phyloP scores from a whole-genome alignment of 495 filamentous ascomycete genomes.

The Chaetomidium leptoderma region DNA sequence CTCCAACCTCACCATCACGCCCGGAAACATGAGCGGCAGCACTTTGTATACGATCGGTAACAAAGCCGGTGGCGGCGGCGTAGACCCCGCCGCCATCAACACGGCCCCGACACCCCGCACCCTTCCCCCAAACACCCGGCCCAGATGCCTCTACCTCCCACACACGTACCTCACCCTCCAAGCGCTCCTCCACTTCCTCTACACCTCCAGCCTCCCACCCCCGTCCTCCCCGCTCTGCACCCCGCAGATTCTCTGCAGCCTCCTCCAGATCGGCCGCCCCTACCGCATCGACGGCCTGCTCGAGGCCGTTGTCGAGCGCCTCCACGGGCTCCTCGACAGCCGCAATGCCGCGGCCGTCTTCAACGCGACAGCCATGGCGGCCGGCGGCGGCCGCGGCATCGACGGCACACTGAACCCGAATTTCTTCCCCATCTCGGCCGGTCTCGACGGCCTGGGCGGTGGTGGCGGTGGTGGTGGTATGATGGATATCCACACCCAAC shows the following conservation, averaged over 20 bases:
- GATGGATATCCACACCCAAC: no score
- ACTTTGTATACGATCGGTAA: constrained; percentile 49
- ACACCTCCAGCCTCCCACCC: constrained; percentile 80
- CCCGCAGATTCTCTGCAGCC: constrained; percentile 89
- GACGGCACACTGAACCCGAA: constrained; percentile 49
- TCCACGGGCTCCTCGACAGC: constrained; percentile 85
- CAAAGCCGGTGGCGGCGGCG: constrained; percentile 32
- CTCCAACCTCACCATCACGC: constrained; percentile 82
- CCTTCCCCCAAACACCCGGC: constrained; percentile 66
- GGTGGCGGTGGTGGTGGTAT: constrained; percentile 10
- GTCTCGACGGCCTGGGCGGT: constrained; percentile 27
- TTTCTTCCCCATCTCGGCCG: constrained; percentile 36
- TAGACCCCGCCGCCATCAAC: constrained; percentile 43
- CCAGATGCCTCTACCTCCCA: constrained; percentile 84
- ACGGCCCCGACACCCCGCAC: constrained; percentile 46
- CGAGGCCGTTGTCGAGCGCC: constrained; percentile 83
- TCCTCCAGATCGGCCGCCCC: constrained; percentile 88
- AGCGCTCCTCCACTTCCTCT: constrained; percentile 84
- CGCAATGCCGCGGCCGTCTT: constrained; percentile 95
- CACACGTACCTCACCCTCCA: constrained; percentile 86
- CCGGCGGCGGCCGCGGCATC: constrained; percentile 78
- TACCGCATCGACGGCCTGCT: constrained; percentile 90
- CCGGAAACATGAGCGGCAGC: constrained; percentile 55
- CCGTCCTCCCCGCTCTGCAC: constrained; percentile 76
- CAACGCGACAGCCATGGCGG: constrained; percentile 97